phyloP scores from a whole-genome alignment of 129 eudicot species.

The Artemisia annua region DNA sequence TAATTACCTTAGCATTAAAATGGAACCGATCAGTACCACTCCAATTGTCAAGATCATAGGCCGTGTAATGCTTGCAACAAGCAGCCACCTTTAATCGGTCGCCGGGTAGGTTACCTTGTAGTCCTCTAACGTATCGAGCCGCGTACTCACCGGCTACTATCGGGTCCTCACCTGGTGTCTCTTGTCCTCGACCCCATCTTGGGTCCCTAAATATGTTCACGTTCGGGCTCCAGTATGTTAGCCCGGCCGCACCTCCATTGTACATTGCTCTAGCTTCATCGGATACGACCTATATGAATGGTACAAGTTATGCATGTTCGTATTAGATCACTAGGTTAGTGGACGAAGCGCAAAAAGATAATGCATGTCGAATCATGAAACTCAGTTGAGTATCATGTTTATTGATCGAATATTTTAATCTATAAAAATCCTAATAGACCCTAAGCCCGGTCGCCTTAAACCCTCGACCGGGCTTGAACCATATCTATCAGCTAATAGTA shows the following conservation, averaged over 20 bases:
- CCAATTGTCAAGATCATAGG: conserved; percentile 93
- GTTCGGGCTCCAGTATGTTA: conserved; percentile 90
- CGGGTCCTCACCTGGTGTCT: conserved; percentile 94
- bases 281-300: conserved; percentile 66
- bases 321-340: too few relatives aligned
- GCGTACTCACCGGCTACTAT: conserved; percentile 72
- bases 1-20: conserved; percentile 69
- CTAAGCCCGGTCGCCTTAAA: too few relatives aligned
- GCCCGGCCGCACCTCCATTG: conserved; percentile 68
- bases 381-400: too few relatives aligned
- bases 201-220: conserved; percentile 84
- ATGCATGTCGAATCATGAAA: too few relatives aligned
- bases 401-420: too few relatives aligned
- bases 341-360: too few relatives aligned
- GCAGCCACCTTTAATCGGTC: conserved; percentile 84
- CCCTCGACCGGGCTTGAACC: too few relatives aligned
- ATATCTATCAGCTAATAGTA: too few relatives aligned
- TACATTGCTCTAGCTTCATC: conserved; percentile 95
- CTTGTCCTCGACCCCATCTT: conserved; percentile 88
- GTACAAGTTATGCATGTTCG: background rate
- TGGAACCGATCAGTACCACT: conserved; percentile 77
- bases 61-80: conserved; percentile 81
- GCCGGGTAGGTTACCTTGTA: conserved; percentile 66
- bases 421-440: too few relatives aligned
- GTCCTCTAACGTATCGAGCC: conserved; percentile 64